Conservation (phyloP, 2,329 filamentous ascomycete species). For the Cyanodermella asteris region DNA sequence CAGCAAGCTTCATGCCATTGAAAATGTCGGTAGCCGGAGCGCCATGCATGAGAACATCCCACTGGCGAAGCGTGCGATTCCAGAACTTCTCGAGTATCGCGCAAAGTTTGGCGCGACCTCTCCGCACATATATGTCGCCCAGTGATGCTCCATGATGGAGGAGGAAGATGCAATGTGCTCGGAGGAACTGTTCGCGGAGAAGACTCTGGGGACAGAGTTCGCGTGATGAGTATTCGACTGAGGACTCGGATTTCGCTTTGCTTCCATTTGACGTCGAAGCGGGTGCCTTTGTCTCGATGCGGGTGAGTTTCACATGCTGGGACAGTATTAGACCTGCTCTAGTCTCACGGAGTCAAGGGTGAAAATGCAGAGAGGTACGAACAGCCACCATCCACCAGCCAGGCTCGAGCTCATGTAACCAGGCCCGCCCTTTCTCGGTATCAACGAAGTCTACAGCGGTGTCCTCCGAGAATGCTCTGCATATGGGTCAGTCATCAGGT, state of each 20-base stretch:
- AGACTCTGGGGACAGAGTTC: conserved; percentile 70
- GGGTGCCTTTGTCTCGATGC: conserved; percentile 30
- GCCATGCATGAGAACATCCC: conserved; percentile 78
- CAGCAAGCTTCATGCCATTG: conserved; percentile 67
- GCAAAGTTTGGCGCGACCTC: conserved; percentile 46
- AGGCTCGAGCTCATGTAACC: conserved; percentile 67
- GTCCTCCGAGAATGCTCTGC: conserved; percentile 58
- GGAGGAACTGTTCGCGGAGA: conserved; percentile 57
- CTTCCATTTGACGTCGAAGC: conserved; percentile 15
- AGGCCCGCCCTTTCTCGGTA: conserved; percentile 67
- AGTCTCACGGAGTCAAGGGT: conserved; percentile 8
- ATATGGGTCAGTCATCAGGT: conserved; percentile 5
- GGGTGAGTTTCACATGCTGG: conserved; percentile 63
- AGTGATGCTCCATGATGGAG: conserved; percentile 69
- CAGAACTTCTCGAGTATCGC: conserved; percentile 59
- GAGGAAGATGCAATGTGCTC: conserved; percentile 65
- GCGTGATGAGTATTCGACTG: conserved; percentile 61
- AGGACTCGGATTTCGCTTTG: conserved; percentile 10
- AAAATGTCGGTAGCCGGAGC: conserved; percentile 67
- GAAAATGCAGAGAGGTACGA: conserved; percentile 16
- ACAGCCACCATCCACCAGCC: conserved; percentile 94
- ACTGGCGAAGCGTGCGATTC: conserved; percentile 43
- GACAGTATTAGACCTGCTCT: conserved; percentile 7
- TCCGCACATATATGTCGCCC: conserved; percentile 43
- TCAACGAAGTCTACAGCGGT: conserved; percentile 65